A percentile compares a stretch with the other conserved stretches of the same genome.
phyloP scores from a whole-genome alignment of 208 protist genomes.

The Blechomonas ayalai region DNA sequence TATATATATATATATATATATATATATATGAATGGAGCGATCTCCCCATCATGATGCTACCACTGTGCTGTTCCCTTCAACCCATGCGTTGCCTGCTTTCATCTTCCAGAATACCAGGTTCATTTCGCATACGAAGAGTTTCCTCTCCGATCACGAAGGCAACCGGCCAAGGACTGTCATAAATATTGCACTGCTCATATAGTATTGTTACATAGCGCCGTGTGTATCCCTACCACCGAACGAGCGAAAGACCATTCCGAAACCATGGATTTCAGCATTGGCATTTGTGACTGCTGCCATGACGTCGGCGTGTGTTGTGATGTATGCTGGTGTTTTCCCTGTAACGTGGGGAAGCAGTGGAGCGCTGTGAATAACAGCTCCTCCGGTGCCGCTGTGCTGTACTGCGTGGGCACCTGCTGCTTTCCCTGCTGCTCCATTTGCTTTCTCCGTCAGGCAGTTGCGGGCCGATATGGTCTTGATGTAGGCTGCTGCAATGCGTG shows the following conservation, averaged over 20 bases:
- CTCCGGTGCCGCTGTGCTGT: neutral
- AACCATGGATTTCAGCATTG: conserved; percentile 6
- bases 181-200: conserved; percentile 5
- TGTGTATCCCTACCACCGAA: neutral
- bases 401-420: neutral
- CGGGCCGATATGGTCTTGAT: conserved; percentile 2
- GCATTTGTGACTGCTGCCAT: conserved; percentile 4
- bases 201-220: conserved; percentile 1
- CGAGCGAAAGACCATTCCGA: too few species aligned
- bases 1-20: conserved; percentile 11
- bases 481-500: neutral
- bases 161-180: conserved; percentile 6
- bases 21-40: neutral
- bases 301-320: conserved; percentile 6
- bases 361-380: conserved; percentile 6
- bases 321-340: conserved; percentile 9
- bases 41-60: too few species aligned
- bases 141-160: neutral
- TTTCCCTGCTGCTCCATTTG: conserved; percentile 1
- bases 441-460: conserved; percentile 2
- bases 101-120: neutral
- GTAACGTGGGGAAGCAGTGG: conserved; percentile 14
- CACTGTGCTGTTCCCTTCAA: too few species aligned
- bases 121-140: neutral
- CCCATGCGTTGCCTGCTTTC: neutral